These are phyloP conservation scores for Populus nigra DNA, from an alignment of 345 rosid genomes.

Conservation along the genomic window DNA sequence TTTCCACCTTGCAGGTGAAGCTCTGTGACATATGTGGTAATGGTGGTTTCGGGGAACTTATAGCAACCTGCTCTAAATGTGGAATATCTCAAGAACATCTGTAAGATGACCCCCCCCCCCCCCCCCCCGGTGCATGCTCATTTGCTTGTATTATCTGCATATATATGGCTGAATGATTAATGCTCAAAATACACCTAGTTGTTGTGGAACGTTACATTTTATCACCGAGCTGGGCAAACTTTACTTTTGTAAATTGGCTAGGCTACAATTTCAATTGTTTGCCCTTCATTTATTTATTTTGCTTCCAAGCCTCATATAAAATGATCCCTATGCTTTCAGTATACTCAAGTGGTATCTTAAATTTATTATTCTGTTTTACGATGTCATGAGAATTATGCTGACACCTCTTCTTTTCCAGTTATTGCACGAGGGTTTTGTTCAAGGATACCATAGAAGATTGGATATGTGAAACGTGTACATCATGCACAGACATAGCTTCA, in stretches of 20 bases:
- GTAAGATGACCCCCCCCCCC: slow-evolving; percentile 36
- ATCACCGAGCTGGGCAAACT: neutral
- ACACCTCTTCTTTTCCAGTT: slow-evolving; percentile 29
- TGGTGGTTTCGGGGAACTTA: slow-evolving; percentile 27
- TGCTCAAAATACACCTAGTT: no score
- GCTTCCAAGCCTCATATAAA: no score
- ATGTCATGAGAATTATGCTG: neutral
- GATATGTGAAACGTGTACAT: slow-evolving; percentile 43
- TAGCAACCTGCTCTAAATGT: slow-evolving; percentile 45
- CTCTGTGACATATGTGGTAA: slow-evolving; percentile 46
- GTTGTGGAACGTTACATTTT: neutral
- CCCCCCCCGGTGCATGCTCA: slow-evolving; percentile 1
- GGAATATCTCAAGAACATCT: slow-evolving; percentile 33
- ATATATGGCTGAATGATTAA: neutral
- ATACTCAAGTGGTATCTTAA: neutral
- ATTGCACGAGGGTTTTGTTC: slow-evolving; percentile 33
- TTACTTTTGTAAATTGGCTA: neutral
- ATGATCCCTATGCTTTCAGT: no score
- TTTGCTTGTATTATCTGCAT: neutral
- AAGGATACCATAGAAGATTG: slow-evolving; percentile 21
- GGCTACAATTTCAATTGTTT: neutral
- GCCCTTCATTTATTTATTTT: neutral
- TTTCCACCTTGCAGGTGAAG: slow-evolving; percentile 20
- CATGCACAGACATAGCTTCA: slow-evolving; percentile 14
- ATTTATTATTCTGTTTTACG: slow-evolving; percentile 13